These are phyloP conservation scores for Phialophora tarda DNA, from an alignment of 2,329 filamentous ascomycete genomes.

Conservation along the genomic window DNA sequence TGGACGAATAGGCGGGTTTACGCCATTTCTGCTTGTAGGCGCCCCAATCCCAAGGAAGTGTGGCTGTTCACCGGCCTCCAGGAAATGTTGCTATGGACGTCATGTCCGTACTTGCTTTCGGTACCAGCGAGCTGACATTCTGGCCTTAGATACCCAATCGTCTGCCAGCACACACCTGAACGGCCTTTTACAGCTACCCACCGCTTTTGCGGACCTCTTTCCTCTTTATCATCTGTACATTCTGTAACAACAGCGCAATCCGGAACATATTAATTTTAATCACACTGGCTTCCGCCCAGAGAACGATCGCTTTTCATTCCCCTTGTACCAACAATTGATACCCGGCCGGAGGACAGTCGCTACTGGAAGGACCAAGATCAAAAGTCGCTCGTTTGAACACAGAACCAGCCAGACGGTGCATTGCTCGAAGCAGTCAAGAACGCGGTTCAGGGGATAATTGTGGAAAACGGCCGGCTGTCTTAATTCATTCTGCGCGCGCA, in stretches of 20 bases:
- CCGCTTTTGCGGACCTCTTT: constrained; percentile 18
- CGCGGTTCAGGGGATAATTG: neutral
- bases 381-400: constrained; percentile 22
- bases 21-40: constrained; percentile 22
- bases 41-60: constrained; percentile 28
- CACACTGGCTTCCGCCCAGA: constrained; percentile 20
- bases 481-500: neutral
- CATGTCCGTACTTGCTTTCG: constrained; percentile 23
- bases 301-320: constrained; percentile 12
- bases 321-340: constrained; percentile 34
- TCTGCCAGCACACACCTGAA: constrained; percentile 16
- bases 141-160: constrained; percentile 31
- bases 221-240: constrained; percentile 24
- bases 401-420: neutral
- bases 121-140: constrained; percentile 30
- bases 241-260: constrained; percentile 35
- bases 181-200: constrained; percentile 24
- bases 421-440: neutral
- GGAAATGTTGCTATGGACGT: constrained; percentile 24
- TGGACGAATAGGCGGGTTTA: constrained; percentile 38
- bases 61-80: constrained; percentile 18
- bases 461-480: constrained; percentile 16
- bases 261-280: constrained; percentile 28
- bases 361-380: constrained; percentile 6
- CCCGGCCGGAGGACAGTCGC: constrained; percentile 14